These are phyloP conservation scores for California macrophylla DNA, from an alignment of 441 rosid genomes.

Conservation along the genomic window DNA sequence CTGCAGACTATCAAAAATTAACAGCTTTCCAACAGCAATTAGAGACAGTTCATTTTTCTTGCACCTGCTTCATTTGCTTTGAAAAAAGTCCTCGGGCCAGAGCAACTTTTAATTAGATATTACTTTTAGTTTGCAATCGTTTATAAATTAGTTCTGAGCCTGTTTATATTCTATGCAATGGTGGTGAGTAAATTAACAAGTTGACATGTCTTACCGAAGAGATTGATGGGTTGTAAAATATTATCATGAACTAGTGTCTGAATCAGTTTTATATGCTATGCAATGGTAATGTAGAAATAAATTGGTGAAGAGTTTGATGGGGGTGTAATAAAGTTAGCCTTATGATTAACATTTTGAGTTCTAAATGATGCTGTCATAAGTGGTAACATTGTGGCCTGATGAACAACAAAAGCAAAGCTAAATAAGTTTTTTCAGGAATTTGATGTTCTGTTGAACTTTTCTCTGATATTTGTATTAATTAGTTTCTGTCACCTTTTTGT, in stretches of 20 bases:
- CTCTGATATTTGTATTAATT: conserved; percentile 16
- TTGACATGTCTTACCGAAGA: too few relatives aligned
- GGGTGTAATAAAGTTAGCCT: not conserved
- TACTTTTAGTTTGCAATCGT: not conserved
- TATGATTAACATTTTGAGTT: not conserved
- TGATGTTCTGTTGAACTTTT: not conserved
- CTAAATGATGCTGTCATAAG: not conserved
- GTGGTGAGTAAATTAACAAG: too few relatives aligned
- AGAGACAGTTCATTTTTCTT: not conserved
- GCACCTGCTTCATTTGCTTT: not conserved
- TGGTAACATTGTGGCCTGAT: not conserved
- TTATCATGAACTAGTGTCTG: not conserved
- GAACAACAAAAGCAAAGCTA: not conserved
- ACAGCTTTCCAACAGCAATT: not conserved
- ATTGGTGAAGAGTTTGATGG: not conserved
- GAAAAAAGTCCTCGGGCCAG: not conserved
- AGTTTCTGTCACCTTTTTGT: conserved; percentile 21
- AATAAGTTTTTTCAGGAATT: not conserved
- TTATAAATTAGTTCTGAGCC: not conserved
- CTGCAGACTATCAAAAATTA: not conserved
- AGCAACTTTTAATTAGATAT: not conserved
- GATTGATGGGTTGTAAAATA: too few relatives aligned
- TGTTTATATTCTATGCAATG: too few relatives aligned
- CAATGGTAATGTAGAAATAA: not conserved
- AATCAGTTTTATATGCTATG: not conserved